Base-by-base conservation (phyloP, 805 yeast species). In the Ogataea thermomethanolica region DNA sequence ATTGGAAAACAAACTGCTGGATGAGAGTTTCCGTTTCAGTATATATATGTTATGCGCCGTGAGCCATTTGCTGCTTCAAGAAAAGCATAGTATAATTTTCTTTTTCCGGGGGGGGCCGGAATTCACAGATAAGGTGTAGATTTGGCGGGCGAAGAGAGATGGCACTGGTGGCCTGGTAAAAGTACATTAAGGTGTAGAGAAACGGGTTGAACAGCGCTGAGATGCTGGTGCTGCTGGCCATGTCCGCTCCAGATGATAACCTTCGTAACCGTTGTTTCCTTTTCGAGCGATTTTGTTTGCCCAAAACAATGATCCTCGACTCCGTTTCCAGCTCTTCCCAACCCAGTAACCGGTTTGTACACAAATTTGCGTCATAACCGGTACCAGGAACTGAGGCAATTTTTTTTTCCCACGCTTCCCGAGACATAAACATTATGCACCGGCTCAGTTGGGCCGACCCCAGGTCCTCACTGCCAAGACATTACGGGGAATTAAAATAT, bases 81-180 rank as follows among this genome's bases (percentile, higher is more conserved):
- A 26, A 39, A 37, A 11, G 43, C 29, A 25, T 24, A 24, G 14
- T 10, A 29, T 33, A 29, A 32, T 39, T 39, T 33, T 39, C 38
- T 34, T 39, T 39, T 38, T 38, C 37, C 42, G 42, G 42, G 42
- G 20, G 42, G 33, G 33, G 7, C 42, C 42, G 42, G 42, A 26
- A 38, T 14, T 38, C 17, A 13, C 33, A 30, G 30, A 25, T 28
- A 33, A 17, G 24, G 32, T 33, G 30, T 22, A 15, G 13, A 22
- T 17, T 17, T 17, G 20, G 5, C 20, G 20, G 20, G 20, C 5
- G 20, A 17, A 17, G 20, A 4, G 20, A 17, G 20, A 5, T 17
- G 20, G 20, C 20, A 17, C 20, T 17, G 20, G 20, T 17, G 20
- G 5, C 3, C 20, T 12, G 15, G 11, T 14, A 12, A 12, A 32